Evolutionary conservation across 1,284 basidiomycete genomes (phyloP), one percentile per base, ranked within the genome.

Genomic region (Fistulina hepatica): DNA sequence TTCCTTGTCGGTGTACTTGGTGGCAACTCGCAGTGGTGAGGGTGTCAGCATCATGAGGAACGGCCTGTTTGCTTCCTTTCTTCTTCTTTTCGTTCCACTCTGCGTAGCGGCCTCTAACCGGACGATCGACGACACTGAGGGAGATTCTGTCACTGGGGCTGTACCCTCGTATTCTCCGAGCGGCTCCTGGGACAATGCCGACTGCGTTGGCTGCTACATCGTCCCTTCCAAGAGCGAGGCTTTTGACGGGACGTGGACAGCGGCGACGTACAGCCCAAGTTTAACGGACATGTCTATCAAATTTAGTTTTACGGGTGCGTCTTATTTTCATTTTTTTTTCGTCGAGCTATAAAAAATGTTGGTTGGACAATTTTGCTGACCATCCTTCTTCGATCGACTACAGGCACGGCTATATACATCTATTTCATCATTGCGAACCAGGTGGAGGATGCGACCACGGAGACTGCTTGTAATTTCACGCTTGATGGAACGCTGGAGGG

Each of bases 51-150:
- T n/a, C n/a, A n/a, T n/a, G n/a, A n/a, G n/a, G n/a, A n/a, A n/a
- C n/a, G n/a, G n/a, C n/a, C n/a, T n/a, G n/a, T n/a, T n/a, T n/a
- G n/a, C n/a, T n/a, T n/a, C n/a, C n/a, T n/a, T n/a, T n/a, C n/a
- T n/a, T n/a, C n/a, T n/a, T n/a, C 34, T 36, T 9, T 36, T 17
- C 17, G 34, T 3, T n/a, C 9, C 27, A 23, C 27, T 15, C 13
- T 16, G 8, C 15, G 56, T 50, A 19, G 46, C 43, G 15, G 37
- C 50, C 9, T 51, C 52, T 6, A 63, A 61, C 39, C 47, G 55
- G 23, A 60, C 59, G 2, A 63, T 63, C 26, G 61, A 63, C 39
- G 60, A 63, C 33, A 50, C 51, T 6, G 37, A 50, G 33, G 60
- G 60, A 9, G 60, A 62, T 40, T 45, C 42, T 3, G 45, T 51